Evolutionary conservation across 139 green algal species (phyloP), one percentile per base, ranked within the genome.

Genomic region (Asterochloris sp.): DNA sequence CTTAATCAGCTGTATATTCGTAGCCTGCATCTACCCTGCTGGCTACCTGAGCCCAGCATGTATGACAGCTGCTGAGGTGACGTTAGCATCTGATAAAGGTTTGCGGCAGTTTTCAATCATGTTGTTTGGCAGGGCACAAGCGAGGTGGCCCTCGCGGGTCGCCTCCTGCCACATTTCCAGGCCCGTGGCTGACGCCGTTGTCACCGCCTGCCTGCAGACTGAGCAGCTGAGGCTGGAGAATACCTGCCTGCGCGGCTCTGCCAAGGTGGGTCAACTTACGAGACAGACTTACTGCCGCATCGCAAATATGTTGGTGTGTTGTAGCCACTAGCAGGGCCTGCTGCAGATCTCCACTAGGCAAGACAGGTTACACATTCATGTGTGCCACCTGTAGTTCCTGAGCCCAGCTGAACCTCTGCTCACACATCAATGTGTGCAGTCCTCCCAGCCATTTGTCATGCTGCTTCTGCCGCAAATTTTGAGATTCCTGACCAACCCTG

Each of bases 191-290:
- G 62, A 19, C 26, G 17, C 13, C 0, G 0, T 13, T 12, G 2
- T 2, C 63, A 21, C 74, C 17, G n/a, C 26, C 14, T 19, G 10
- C 15, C 11, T 80, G 76, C 60, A 80, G 76, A 62, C 60, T 60
- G 76, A 80, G 21, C 13, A 69, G 19, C 54, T 80, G 21, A 80
- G 54, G 23, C 29, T 80, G 24, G 60, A 69, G 60, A 80, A 80
- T 47, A 27, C 12, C 23, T 80, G 76, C 24, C 14, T 69, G 61
- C 76, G 76, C 13, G 38, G 60, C 67, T n/a, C 60, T 10, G 38
- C 47, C 14, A n/a, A 80, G 76, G 76, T 80, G 21, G 11, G 17
- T 19, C 74, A 66, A 23, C 29, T 27, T 6, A 54, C 38, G 38
- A 54, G 38, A 2, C 38, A 54, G 38, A 54, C 38, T 10, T 54